Percentiles rank a stretch among this genome's conserved stretches.
phyloP scores from a whole-genome alignment of 2,329 filamentous ascomycete genomes.

The Ophiostoma sp. region DNA sequence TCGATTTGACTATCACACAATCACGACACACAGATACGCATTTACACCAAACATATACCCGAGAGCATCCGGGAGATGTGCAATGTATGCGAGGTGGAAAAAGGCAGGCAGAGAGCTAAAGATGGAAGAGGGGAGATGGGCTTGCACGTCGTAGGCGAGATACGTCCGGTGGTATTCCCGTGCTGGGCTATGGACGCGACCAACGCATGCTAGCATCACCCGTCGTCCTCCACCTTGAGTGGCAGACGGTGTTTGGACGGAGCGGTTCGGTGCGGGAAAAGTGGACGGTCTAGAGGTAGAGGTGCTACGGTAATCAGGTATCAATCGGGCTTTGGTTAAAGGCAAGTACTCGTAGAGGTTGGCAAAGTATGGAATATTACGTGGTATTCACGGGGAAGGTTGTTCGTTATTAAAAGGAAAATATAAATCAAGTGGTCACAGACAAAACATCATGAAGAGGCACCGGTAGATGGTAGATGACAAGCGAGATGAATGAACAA shows the following conservation, averaged over 20 bases:
- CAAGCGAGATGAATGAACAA: background rate
- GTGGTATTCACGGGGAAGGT: too few relatives aligned
- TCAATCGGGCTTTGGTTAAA: background rate
- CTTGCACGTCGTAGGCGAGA: background rate
- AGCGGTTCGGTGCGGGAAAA: slow-evolving; percentile 26
- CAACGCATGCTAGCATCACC: background rate
- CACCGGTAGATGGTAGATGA: background rate
- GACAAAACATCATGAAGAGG: background rate
- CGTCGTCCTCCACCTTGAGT: slow-evolving; percentile 18
- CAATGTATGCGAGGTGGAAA: background rate
- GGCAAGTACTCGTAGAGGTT: too few relatives aligned
- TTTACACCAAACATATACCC: background rate
- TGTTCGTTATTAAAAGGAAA: too few relatives aligned
- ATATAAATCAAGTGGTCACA: too few relatives aligned
- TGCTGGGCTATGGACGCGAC: background rate
- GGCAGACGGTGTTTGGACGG: slow-evolving; percentile 18
- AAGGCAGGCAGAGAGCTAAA: background rate
- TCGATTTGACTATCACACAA: background rate
- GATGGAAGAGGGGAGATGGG: background rate
- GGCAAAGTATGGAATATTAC: too few relatives aligned
- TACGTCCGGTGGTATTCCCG: slow-evolving; percentile 6
- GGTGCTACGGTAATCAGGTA: slow-evolving; percentile 1
- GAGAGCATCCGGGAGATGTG: slow-evolving; percentile 2
- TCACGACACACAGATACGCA: background rate
- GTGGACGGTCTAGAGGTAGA: slow-evolving; percentile 12